Conservation (phyloP, 768 basidiomycete species). For the Boletus rufocinnamomeus region DNA sequence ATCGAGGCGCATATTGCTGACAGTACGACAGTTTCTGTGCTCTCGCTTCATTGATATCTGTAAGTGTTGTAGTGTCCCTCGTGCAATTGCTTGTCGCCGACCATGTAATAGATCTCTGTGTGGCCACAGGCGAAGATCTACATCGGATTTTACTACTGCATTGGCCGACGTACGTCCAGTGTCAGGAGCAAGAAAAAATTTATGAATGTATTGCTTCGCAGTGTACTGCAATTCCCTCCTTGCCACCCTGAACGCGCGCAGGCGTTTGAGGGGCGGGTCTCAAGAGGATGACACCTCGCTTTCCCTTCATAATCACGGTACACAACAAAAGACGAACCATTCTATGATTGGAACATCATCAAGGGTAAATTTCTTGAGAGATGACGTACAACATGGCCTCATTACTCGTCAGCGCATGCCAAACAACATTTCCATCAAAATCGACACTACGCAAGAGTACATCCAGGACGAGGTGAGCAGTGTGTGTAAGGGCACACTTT, state of each 20-base stretch:
- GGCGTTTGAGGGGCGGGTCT: constrained; percentile 39
- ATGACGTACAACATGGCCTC: background rate
- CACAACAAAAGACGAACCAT: constrained; percentile 10
- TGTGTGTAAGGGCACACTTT: too few species aligned
- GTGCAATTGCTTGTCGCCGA: background rate
- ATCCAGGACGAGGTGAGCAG: constrained; percentile 40
- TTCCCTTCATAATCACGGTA: constrained; percentile 11
- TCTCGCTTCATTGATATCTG: constrained; percentile 54
- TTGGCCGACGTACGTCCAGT: constrained; percentile 52
- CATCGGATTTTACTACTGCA: constrained; percentile 59
- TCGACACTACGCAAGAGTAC: constrained; percentile 60
- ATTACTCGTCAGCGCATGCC: constrained; percentile 26
- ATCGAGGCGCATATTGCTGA: constrained; percentile 5
- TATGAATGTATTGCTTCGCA: constrained; percentile 19
- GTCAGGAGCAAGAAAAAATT: background rate
- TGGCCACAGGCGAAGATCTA: constrained; percentile 55
- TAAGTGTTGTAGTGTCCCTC: constrained; percentile 15
- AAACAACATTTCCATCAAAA: constrained; percentile 62
- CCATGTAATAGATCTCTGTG: constrained; percentile 42
- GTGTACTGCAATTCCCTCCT: constrained; percentile 65
- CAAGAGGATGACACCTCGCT: constrained; percentile 16
- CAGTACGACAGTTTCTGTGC: constrained; percentile 46
- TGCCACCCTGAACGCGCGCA: constrained; percentile 58
- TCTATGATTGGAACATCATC: background rate
- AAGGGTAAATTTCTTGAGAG: background rate